These are phyloP conservation scores for Coleophoma crateriformis DNA, from an alignment of 2,329 filamentous ascomycete genomes.

Conservation along the genomic window DNA sequence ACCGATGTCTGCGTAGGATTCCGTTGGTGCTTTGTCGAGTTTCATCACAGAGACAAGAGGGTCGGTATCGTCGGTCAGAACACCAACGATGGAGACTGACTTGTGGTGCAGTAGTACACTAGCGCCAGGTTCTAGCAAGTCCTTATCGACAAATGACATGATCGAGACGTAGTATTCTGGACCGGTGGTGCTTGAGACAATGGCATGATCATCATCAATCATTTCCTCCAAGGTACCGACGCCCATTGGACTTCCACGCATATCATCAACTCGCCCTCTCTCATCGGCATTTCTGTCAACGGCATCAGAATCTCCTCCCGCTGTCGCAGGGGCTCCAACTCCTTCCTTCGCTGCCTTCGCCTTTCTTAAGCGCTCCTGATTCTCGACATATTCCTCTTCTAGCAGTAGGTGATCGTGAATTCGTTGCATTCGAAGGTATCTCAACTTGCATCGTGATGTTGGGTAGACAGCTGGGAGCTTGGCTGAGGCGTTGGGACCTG, in stretches of 20 bases:
- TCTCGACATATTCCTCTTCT: slow-evolving; percentile 98
- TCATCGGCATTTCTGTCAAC: slow-evolving; percentile 89
- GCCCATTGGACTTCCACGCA: slow-evolving; percentile 97
- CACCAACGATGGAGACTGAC: slow-evolving; percentile 94
- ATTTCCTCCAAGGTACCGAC: slow-evolving; percentile 97
- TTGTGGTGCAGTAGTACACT: slow-evolving; percentile 96
- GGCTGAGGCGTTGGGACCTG: slow-evolving; percentile 86
- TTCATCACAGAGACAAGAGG: slow-evolving; percentile 98
- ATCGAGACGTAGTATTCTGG: slow-evolving; percentile 99
- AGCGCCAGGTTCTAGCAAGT: slow-evolving; percentile 90
- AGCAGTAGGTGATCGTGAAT: slow-evolving; percentile 96
- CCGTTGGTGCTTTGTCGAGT: slow-evolving; percentile 95
- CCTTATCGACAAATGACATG: slow-evolving; percentile 99
- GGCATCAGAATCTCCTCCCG: slow-evolving; percentile 65
- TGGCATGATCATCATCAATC: slow-evolving; percentile 98
- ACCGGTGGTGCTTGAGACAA: slow-evolving; percentile 94
- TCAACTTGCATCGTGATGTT: slow-evolving; percentile 94
- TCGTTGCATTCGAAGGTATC: slow-evolving; percentile 95
- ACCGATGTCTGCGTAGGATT: slow-evolving; percentile 98
- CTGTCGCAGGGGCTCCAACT: slow-evolving; percentile 44
- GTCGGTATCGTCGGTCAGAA: slow-evolving; percentile 93
- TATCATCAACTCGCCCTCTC: slow-evolving; percentile 90
- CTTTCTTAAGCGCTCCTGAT: slow-evolving; percentile 93
- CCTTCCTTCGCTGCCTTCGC: slow-evolving; percentile 77
- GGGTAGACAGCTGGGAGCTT: slow-evolving; percentile 94